These are phyloP conservation scores for Lactarius tabidus DNA, from an alignment of 768 basidiomycete genomes.

Conservation along the genomic window DNA sequence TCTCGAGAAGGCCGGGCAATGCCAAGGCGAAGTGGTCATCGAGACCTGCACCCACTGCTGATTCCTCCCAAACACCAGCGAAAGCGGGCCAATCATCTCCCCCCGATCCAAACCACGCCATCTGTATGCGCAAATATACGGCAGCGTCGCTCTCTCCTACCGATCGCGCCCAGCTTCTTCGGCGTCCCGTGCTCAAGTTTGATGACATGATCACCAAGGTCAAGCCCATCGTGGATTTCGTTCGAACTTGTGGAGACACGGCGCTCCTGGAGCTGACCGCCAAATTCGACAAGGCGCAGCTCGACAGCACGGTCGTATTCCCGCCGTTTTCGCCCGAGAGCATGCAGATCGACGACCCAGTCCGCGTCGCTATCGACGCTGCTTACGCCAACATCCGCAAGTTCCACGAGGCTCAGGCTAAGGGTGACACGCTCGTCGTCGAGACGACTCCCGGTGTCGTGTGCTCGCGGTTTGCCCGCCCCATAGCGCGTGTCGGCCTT, in stretches of 20 bases:
- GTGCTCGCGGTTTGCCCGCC: conserved; percentile 90
- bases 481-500: conserved; percentile 93
- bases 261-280: conserved; percentile 87
- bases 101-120: conserved; percentile 42
- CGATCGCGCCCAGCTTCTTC: conserved; percentile 67
- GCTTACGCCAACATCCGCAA: conserved; percentile 90
- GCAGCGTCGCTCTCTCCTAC: conserved; percentile 45
- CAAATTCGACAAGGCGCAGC: conserved; percentile 84
- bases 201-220: conserved; percentile 91
- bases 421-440: conserved; percentile 64
- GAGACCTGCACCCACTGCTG: conserved; percentile 22
- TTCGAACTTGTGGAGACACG: conserved; percentile 77
- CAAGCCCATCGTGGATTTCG: conserved; percentile 87
- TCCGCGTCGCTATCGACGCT: conserved; percentile 78
- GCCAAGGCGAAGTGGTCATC: conserved; percentile 78
- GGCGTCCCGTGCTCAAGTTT: conserved; percentile 84
- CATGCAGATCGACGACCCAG: conserved; percentile 55
- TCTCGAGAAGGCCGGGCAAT: conserved; percentile 84
- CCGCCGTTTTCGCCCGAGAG: conserved; percentile 73
- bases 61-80: conserved; percentile 23
- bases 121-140: conserved; percentile 74
- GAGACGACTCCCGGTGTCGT: conserved; percentile 99
- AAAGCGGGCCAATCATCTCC: conserved; percentile 28
- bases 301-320: conserved; percentile 64
- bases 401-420: conserved; percentile 89